Evolutionary conservation across 2,329 filamentous ascomycete species (phyloP), one percentile per base, ranked within the genome.

Genomic region (Trichothecium roseum): DNA sequence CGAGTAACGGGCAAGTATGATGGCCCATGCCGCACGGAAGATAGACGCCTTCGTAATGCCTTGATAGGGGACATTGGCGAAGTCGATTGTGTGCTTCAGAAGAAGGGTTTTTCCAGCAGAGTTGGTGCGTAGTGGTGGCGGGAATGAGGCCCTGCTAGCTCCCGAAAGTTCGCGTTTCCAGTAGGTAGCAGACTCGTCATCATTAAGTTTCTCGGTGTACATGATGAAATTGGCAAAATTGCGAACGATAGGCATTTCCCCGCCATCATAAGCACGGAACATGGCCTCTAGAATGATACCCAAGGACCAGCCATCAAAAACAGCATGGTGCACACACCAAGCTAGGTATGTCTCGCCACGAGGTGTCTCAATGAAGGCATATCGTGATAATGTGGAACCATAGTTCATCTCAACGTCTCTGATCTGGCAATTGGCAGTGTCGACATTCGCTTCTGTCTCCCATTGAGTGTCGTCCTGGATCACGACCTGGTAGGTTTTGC

Each of bases 141-240:
- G 41, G 33, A 39, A 39, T 18, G 17, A 24, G 15, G 34, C 39
- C 15, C 30, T 33, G 24, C 33, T 40, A 13, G 40, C 40, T 7
- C 29, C 14, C 3, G n/a, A 13, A 3, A 35, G 32, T 20, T 35
- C n/a, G 22, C 15, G 13, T 20, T 35, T n/a, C 36, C 36, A 37
- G 30, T 27, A 37, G 9, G 10, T 15, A 5, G 15, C 22, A 10
- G 36, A 12, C 22, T 32, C 18, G 12, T 29, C 24, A 8, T 16
- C 8, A 24, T 45, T 35, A 14, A 52, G 49, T 22, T 62, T 52
- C 40, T 55, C 51, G 8, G 66, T 52, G 38, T 62, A 60, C 28
- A 54, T 53, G 41, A 65, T 62, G 38, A 64, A 65, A 22, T 57
- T 48, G 30, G 57, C 60, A 46, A 63, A 65, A 6, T 36, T 33